phyloP scores from a whole-genome alignment of 2,329 filamentous ascomycete species.

The Aureobasidium sp. region DNA sequence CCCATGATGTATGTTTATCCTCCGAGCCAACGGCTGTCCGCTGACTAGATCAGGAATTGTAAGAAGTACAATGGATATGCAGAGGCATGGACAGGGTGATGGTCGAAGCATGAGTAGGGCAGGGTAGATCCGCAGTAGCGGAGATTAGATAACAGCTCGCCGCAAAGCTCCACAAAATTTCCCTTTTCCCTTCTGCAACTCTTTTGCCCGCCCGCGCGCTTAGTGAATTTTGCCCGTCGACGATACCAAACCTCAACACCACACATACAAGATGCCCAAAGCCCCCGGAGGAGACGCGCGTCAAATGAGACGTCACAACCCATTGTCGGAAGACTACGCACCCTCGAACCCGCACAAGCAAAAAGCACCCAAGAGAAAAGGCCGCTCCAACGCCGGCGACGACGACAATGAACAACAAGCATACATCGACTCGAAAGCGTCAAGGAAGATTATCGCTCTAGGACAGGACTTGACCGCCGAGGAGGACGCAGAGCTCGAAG shows the following conservation, averaged over 20 bases:
- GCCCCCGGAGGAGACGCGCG: conserved; percentile 50
- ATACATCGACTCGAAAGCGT: conserved; percentile 83
- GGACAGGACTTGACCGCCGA: conserved; percentile 85
- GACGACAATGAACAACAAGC: conserved; percentile 42
- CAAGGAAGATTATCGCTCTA: conserved; percentile 80
- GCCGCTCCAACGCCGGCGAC: conserved; percentile 48
- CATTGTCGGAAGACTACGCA: conserved; percentile 81
- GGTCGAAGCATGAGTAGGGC: too few species aligned
- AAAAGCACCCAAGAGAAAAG: conserved; percentile 58
- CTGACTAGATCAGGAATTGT: neutral
- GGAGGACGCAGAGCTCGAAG: conserved; percentile 51
- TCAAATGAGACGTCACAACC: conserved; percentile 70
- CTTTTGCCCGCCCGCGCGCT: conserved; percentile 3
- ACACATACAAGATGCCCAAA: conserved; percentile 63
- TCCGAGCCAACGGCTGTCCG: neutral
- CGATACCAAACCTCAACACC: neutral
- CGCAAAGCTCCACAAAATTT: conserved; percentile 12
- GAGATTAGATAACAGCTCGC: neutral
- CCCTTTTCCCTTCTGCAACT: neutral
- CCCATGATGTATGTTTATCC: neutral
- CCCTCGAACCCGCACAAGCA: conserved; percentile 63
- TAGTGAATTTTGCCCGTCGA: neutral
- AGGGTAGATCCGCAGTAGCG: neutral
- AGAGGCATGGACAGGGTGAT: neutral
- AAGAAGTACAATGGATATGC: neutral